phyloP scores from a whole-genome alignment of 352 stramenopile species.

The Phytophthora constricta region DNA sequence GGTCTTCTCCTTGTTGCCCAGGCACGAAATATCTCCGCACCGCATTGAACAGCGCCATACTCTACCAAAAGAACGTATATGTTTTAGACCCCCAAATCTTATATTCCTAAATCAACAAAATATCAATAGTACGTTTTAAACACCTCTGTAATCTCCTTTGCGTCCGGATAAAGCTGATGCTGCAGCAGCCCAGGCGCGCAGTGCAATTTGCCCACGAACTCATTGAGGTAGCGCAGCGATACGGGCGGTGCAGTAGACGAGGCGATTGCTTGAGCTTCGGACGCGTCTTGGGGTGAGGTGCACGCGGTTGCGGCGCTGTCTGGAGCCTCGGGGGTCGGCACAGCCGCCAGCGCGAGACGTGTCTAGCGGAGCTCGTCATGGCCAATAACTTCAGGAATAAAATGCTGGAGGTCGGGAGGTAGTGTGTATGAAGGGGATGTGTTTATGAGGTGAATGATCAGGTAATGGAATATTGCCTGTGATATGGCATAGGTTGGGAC shows the following conservation, averaged over 20 bases:
- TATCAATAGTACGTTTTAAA: neutral
- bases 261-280: slow-evolving; percentile 8
- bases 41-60: slow-evolving; percentile 86
- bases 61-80: slow-evolving; percentile 42
- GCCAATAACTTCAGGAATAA: slow-evolving; percentile 11
- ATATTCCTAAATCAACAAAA: slow-evolving; percentile 2
- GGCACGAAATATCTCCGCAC: slow-evolving; percentile 73
- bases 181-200: slow-evolving; percentile 73
- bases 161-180: slow-evolving; percentile 78
- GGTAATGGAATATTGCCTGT: too few relatives aligned
- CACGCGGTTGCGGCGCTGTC: slow-evolving; percentile 17
- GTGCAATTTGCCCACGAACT: slow-evolving; percentile 84
- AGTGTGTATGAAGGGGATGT: too few relatives aligned
- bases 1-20: slow-evolving; percentile 28
- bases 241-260: slow-evolving; percentile 27
- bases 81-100: too few relatives aligned
- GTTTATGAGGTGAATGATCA: too few relatives aligned
- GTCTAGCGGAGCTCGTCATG: slow-evolving; percentile 19
- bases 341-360: slow-evolving; percentile 47
- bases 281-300: neutral
- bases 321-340: neutral
- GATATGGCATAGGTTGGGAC: too few relatives aligned
- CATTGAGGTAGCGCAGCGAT: slow-evolving; percentile 84
- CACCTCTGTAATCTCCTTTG: slow-evolving; percentile 88
- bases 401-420: too few relatives aligned